Evolutionary conservation across 2,329 filamentous ascomycete species (phyloP).

Genomic region (Boeremia exigua): DNA sequence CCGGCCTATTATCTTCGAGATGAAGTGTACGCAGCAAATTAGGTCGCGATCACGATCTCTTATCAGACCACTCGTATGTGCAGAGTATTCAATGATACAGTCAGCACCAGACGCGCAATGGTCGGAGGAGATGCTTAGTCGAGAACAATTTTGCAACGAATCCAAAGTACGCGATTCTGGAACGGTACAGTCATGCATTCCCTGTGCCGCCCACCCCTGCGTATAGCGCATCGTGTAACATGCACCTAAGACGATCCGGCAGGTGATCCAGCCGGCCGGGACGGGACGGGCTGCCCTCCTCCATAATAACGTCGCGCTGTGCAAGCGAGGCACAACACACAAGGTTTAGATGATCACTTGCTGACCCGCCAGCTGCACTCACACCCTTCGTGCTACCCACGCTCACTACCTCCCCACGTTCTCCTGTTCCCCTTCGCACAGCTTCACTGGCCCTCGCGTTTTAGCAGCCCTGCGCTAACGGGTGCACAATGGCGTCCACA

Average conservation of each 20-base stretch:
- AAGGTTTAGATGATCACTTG: constrained; percentile 8
- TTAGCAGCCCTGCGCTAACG: background rate
- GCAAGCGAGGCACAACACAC: constrained; percentile 6
- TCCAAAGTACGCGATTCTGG: background rate
- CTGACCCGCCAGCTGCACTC: background rate
- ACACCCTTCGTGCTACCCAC: constrained; percentile 4
- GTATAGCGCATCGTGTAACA: constrained; percentile 4
- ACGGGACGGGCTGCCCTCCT: background rate
- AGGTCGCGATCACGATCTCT: no score
- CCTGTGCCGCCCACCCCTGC: constrained; percentile 13
- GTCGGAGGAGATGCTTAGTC: background rate
- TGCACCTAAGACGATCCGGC: constrained; percentile 19
- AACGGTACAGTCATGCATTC: background rate
- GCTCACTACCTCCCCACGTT: background rate
- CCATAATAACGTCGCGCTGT: constrained; percentile 4
- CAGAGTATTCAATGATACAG: background rate
- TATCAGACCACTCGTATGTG: background rate
- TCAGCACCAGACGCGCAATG: background rate
- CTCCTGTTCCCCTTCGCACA: background rate
- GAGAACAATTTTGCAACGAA: background rate
- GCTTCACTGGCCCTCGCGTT: background rate
- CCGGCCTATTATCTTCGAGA: background rate
- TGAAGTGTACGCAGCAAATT: no score
- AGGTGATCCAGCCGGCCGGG: constrained; percentile 18
- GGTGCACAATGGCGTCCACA: constrained; percentile 18